These are phyloP conservation scores for Candida silvatica DNA, from an alignment of 805 yeast species.

Conservation along the genomic window DNA sequence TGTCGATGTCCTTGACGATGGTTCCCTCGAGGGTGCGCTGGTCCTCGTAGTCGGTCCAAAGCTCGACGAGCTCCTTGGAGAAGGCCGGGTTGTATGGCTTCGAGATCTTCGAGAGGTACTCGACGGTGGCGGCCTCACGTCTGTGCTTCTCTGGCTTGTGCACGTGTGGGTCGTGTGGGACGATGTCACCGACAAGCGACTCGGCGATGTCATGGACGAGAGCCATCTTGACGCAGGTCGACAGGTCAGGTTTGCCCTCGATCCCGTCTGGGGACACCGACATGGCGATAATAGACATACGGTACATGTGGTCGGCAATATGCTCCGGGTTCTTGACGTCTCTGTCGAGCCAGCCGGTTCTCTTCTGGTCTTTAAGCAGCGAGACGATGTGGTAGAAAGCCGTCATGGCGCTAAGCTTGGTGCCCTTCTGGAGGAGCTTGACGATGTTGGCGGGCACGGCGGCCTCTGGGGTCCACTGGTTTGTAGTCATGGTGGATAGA, in stretches of 20 bases:
- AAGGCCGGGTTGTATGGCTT: constrained; percentile 55
- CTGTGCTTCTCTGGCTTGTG: constrained; percentile 76
- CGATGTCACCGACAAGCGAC: constrained; percentile 87
- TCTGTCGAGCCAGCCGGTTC: constrained; percentile 93
- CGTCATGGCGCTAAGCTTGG: constrained; percentile 21
- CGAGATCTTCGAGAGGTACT: constrained; percentile 53
- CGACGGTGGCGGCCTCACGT: constrained; percentile 68
- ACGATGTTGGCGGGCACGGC: constrained; percentile 32
- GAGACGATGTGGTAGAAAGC: constrained; percentile 51
- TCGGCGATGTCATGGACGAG: constrained; percentile 94
- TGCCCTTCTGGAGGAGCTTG: constrained; percentile 17
- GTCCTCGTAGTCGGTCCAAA: constrained; percentile 88
- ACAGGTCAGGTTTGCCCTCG: constrained; percentile 33
- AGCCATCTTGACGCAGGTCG: constrained; percentile 76
- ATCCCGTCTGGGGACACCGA: constrained; percentile 34
- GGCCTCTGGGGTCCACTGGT: constrained; percentile 37
- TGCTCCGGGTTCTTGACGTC: constrained; percentile 50
- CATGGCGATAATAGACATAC: constrained; percentile 82
- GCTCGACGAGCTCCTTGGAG: constrained; percentile 54
- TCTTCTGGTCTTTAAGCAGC: constrained; percentile 63
- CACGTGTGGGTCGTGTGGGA: constrained; percentile 63
- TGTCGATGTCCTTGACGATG: constrained; percentile 90
- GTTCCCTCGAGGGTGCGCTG: constrained; percentile 75
- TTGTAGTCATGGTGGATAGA: constrained; percentile 11
- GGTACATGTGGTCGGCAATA: constrained; percentile 92